These are phyloP conservation scores for Pilobolus umbonatus DNA, from an alignment of 192 early-diverging fungal species.

Conservation along the genomic window DNA sequence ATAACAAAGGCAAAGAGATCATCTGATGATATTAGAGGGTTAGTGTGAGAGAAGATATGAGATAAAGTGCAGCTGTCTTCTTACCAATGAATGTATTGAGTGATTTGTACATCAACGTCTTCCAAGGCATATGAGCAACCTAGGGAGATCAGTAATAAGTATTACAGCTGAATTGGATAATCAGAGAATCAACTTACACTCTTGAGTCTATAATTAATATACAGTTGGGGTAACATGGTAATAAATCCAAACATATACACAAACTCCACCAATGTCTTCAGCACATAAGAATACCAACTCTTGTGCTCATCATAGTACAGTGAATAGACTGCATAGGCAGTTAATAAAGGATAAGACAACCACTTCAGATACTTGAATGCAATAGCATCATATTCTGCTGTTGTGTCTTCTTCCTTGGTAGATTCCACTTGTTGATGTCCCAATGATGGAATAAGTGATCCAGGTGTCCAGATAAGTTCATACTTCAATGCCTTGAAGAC, in stretches of 20 bases:
- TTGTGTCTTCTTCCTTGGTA: constrained; percentile 50
- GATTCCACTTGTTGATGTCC: constrained; percentile 24
- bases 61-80: neutral
- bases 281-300: constrained; percentile 86
- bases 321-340: constrained; percentile 79
- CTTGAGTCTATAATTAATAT: constrained; percentile 87
- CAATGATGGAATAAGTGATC: constrained; percentile 21
- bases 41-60: neutral
- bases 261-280: constrained; percentile 82
- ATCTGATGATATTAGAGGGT: constrained; percentile 37
- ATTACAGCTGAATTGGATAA: neutral
- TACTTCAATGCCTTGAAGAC: constrained; percentile 80
- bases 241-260: constrained; percentile 86
- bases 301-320: constrained; percentile 83
- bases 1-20: constrained; percentile 93
- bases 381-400: constrained; percentile 62
- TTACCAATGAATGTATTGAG: constrained; percentile 55
- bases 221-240: constrained; percentile 84
- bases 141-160: constrained; percentile 27
- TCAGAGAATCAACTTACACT: constrained; percentile 39
- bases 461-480: constrained; percentile 34
- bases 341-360: constrained; percentile 69
- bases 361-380: constrained; percentile 83
- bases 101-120: constrained; percentile 89
- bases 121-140: constrained; percentile 93